A percentile compares a stretch with the other conserved stretches of the same genome.
These are phyloP conservation scores for Naganishia sp. DNA, from an alignment of 1,284 basidiomycete genomes.

Conservation along the genomic window DNA sequence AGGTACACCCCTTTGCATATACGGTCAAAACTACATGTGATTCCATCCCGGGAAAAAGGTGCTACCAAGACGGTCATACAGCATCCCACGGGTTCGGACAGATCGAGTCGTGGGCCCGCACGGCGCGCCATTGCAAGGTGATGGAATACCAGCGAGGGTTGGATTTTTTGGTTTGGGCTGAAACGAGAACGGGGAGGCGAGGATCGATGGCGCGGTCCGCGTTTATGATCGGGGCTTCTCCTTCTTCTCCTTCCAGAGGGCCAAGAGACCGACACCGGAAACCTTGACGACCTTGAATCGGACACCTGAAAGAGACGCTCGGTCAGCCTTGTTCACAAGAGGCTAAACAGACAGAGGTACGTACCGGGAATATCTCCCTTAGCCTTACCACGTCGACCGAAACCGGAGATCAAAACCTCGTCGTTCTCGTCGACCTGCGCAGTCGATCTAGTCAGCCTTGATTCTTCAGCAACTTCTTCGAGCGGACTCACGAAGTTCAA, in stretches of 20 bases:
- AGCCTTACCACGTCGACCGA: constrained; percentile 98
- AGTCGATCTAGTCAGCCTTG: constrained; percentile 47
- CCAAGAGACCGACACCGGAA: constrained; percentile 96
- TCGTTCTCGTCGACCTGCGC: constrained; percentile 89
- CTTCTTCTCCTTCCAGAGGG: constrained; percentile 99
- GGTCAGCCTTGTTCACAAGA: background rate
- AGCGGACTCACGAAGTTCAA: constrained; percentile 71
- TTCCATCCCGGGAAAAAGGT: constrained; percentile 25
- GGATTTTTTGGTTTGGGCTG: constrained; percentile 3
- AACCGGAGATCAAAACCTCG: constrained; percentile 99
- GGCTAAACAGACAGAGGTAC: background rate
- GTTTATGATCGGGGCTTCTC: constrained; percentile 86
- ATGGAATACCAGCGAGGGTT: constrained; percentile 18
- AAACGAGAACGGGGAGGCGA: constrained; percentile 4
- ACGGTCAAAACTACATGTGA: constrained; percentile 19
- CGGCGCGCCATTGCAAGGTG: background rate
- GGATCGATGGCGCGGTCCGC: background rate
- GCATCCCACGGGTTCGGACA: background rate
- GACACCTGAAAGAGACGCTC: constrained; percentile 59
- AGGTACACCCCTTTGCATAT: constrained; percentile 6
- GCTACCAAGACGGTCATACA: background rate
- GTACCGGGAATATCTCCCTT: constrained; percentile 60
- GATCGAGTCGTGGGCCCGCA: background rate
- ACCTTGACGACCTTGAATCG: constrained; percentile 99
- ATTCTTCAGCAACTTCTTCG: too few relatives aligned